Evolutionary conservation across 2,329 filamentous ascomycete species (phyloP), one percentile per base, ranked within the genome.

Genomic region (Aspergillus chevalieri): DNA sequence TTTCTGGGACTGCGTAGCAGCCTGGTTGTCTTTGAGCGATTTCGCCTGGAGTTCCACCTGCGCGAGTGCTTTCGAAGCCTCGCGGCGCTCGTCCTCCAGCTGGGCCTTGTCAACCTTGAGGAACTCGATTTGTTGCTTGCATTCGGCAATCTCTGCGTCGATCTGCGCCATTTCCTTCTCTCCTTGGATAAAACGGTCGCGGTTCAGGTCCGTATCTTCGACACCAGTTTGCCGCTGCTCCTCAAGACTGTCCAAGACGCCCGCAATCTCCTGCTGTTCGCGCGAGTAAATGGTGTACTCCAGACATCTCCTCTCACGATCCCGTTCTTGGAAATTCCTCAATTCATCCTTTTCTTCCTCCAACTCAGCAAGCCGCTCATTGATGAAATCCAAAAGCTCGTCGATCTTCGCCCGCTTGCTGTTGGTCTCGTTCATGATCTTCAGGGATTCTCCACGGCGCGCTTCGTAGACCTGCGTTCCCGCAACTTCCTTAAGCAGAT

Each of bases 301-400:
- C 43, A 98, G 78, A 66, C 91, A 96, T 56, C 91, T 80, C 51
- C 90, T 83, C 69, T 98, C 91, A 50, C 87, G 84, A 61, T 98
- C 93, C 67, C 94, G 95, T 52, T 95, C 90, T 68, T 97, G 93
- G 65, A 91, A 98, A 6, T 85, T 90, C 43, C 90, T 84, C 36
- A 98, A 77, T 69, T 98, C 94, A 63, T 96, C 90, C 68, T 97
- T 97, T 70, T 98, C 93, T 66, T 95, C 91, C 68, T 98, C 93
- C 0, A 98, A 78, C 69, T 98, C 93, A 36, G 77, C 79, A 47
- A 98, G 77, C 47, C 93, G 84, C 62, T 94, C 89, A 62, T 93
- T 90, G 70, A 98, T 96, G 63, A 93, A 94, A 47, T 86, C 84
- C 10, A 98, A 80, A 10, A 94, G 78, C 64, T 95, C 90, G 65